Percentiles rank a stretch among this genome's conserved stretches.
These are phyloP conservation scores for Colletotrichum sp. DNA, from an alignment of 2,329 filamentous ascomycete species.

Conservation along the genomic window DNA sequence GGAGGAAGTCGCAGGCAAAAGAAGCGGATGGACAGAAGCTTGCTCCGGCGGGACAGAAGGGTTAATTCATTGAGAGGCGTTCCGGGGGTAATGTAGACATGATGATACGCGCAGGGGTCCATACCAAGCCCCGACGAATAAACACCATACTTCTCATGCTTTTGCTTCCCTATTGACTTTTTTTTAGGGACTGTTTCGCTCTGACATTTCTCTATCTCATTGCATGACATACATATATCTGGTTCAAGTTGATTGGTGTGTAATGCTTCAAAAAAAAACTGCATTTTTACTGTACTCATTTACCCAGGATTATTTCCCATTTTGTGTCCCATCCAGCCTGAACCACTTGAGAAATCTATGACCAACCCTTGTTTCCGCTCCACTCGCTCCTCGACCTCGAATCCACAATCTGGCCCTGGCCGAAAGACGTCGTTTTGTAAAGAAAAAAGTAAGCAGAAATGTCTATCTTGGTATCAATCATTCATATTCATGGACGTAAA, in stretches of 20 bases:
- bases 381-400: background rate
- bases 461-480: conserved; percentile 1
- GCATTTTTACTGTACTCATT: background rate
- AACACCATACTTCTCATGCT: background rate
- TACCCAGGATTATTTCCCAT: background rate
- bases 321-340: background rate
- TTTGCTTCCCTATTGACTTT: background rate
- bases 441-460: background rate
- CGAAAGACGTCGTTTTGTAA: background rate
- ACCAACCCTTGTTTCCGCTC: background rate
- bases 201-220: background rate
- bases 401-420: background rate
- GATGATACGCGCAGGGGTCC: background rate
- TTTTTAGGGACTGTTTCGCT: background rate
- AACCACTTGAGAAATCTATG: background rate
- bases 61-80: conserved; percentile 7
- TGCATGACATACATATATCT: background rate
- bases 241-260: background rate
- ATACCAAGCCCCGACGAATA: background rate
- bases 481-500: background rate
- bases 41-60: background rate
- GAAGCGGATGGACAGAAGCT: background rate
- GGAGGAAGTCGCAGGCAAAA: background rate
- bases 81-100: conserved; percentile 8
- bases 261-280: background rate